Conservation (phyloP, 108 stramenopile species). For the Skeletonema costatum region DNA sequence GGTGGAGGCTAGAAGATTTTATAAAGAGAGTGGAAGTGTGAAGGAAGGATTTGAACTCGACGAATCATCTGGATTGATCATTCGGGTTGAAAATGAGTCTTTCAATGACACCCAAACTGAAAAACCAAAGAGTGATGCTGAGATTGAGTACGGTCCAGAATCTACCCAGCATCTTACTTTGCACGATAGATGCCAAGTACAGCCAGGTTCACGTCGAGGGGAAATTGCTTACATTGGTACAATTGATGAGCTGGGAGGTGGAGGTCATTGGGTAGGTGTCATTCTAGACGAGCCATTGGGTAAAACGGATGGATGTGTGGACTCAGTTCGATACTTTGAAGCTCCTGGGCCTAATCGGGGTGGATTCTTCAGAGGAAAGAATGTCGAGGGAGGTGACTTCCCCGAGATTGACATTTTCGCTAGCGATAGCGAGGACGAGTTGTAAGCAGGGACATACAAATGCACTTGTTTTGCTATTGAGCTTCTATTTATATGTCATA, state of each 20-base stretch:
- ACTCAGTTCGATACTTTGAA: conserved; percentile 69
- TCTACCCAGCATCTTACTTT: conserved; percentile 60
- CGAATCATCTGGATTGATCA: conserved; percentile 62
- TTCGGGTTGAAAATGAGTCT: conserved; percentile 29
- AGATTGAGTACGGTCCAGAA: conserved; percentile 44
- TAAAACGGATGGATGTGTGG: conserved; percentile 87
- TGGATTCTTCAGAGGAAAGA: conserved; percentile 79
- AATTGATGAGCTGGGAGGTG: conserved; percentile 68
- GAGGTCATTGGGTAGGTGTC: conserved; percentile 93
- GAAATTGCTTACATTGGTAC: conserved; percentile 80
- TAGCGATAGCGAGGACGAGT: conserved; percentile 59
- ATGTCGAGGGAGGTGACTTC: conserved; percentile 83
- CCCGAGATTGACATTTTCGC: conserved; percentile 82
- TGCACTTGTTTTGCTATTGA: not conserved
- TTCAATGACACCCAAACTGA: conserved; percentile 18
- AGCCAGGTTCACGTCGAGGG: conserved; percentile 90
- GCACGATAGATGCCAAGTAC: conserved; percentile 89
- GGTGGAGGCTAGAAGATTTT: conserved; percentile 64
- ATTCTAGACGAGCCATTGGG: conserved; percentile 95
- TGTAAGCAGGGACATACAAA: conserved; percentile 6
- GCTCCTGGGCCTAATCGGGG: conserved; percentile 57
- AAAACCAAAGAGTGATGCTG: conserved; percentile 12
- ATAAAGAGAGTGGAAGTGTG: conserved; percentile 58
- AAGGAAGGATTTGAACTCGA: conserved; percentile 67
- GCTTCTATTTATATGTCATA: no score